Evolutionary conservation across 2,329 filamentous ascomycete species (phyloP).

Genomic region (Botrytis fabae): DNA sequence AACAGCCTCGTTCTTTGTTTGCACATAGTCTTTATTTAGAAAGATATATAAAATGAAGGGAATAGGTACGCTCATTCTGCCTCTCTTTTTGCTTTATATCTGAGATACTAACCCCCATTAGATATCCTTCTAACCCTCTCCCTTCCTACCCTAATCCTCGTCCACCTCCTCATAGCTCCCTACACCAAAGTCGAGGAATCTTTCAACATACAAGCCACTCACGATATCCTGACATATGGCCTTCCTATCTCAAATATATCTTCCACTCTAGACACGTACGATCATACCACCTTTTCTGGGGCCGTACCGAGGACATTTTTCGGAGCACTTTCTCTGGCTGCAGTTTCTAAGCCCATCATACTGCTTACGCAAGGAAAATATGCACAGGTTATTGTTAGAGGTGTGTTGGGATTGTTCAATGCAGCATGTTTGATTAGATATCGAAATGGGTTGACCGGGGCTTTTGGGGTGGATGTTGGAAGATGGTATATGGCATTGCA

Average conservation of each 20-base stretch:
- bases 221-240: slow-evolving; percentile 84
- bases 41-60: slow-evolving; percentile 32
- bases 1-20: background rate
- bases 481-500: slow-evolving; percentile 81
- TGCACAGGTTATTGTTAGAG: slow-evolving; percentile 66
- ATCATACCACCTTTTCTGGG: slow-evolving; percentile 88
- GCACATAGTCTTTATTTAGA: background rate
- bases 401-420: slow-evolving; percentile 76
- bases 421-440: slow-evolving; percentile 67
- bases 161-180: slow-evolving; percentile 74
- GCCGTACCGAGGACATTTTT: slow-evolving; percentile 90
- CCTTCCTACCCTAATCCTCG: slow-evolving; percentile 61
- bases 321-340: slow-evolving; percentile 75
- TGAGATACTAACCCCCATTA: slow-evolving; percentile 33
- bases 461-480: slow-evolving; percentile 67
- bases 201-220: slow-evolving; percentile 92
- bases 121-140: slow-evolving; percentile 53
- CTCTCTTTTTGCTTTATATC: background rate
- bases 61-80: slow-evolving; percentile 29
- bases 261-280: slow-evolving; percentile 66
- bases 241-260: slow-evolving; percentile 60
- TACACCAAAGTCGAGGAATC: slow-evolving; percentile 99
- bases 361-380: slow-evolving; percentile 55
- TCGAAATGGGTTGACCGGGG: slow-evolving; percentile 59
- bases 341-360: slow-evolving; percentile 67